A percentile compares a stretch with the other conserved stretches of the same genome.
phyloP scores from a whole-genome alignment of 495 filamentous ascomycete genomes.

The Penicillium manginii region DNA sequence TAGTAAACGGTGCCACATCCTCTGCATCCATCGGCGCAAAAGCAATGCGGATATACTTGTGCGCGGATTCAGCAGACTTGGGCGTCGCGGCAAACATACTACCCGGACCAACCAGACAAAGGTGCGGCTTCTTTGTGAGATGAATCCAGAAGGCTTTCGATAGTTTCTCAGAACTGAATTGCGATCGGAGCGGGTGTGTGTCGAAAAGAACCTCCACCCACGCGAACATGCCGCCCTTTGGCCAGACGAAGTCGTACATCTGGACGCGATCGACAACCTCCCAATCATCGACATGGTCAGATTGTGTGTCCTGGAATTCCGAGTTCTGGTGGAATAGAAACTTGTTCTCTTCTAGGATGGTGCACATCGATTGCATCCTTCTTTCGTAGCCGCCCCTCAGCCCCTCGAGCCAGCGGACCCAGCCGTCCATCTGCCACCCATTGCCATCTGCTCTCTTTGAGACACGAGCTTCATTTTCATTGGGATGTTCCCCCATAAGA shows the following conservation, averaged over 20 bases:
- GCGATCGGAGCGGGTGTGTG: conserved; percentile 67
- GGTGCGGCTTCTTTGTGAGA: conserved; percentile 67
- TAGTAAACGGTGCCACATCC: conserved; percentile 60
- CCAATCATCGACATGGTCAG: conserved; percentile 58
- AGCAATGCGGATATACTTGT: conserved; percentile 75
- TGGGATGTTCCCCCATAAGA: conserved; percentile 67
- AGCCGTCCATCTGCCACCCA: conserved; percentile 83
- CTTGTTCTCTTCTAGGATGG: conserved; percentile 65
- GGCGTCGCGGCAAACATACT: conserved; percentile 69
- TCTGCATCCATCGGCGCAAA: conserved; percentile 81
- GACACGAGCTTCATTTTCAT: conserved; percentile 23
- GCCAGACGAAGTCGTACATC: conserved; percentile 76
- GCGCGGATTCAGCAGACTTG: conserved; percentile 52
- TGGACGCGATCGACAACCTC: conserved; percentile 67
- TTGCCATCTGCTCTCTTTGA: conserved; percentile 36
- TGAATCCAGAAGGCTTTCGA: conserved; percentile 71
- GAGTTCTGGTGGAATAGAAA: conserved; percentile 53
- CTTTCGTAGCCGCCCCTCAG: conserved; percentile 80
- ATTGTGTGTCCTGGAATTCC: conserved; percentile 36
- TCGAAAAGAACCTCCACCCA: conserved; percentile 75
- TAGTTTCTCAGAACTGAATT: conserved; percentile 46
- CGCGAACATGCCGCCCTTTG: conserved; percentile 91
- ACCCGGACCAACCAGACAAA: conserved; percentile 69
- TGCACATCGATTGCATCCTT: conserved; percentile 78
- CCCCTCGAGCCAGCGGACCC: conserved; percentile 86